A percentile compares a stretch with the other conserved stretches of the same genome.
phyloP scores from a whole-genome alignment of 2,329 filamentous ascomycete genomes.

The Clathrospora elynae region DNA sequence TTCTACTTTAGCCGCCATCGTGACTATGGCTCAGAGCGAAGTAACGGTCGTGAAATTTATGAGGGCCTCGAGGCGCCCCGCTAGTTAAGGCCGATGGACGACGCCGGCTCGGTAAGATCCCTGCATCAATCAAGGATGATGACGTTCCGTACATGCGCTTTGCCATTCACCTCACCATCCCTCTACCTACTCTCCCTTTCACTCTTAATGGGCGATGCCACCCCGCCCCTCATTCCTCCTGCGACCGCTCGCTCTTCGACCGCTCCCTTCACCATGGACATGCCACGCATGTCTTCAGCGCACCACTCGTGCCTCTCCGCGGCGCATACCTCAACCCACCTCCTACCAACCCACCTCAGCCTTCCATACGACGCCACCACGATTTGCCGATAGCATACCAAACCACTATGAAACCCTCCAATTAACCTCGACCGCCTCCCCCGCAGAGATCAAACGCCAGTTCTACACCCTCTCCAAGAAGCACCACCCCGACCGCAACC shows the following conservation, averaged over 20 bases:
- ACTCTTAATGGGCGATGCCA: conserved; percentile 35
- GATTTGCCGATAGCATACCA: conserved; percentile 46
- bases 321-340: conserved; percentile 7
- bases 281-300: conserved; percentile 26
- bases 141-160: conserved; percentile 33
- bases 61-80: conserved; percentile 15
- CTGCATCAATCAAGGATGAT: no score
- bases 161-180: conserved; percentile 14
- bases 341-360: conserved; percentile 7
- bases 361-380: conserved; percentile 55
- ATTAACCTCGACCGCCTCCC: conserved; percentile 70
- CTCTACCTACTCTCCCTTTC: conserved; percentile 4
- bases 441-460: conserved; percentile 82
- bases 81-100: conserved; percentile 16
- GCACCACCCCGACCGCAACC: conserved; percentile 93
- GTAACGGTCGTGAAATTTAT: conserved; percentile 22
- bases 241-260: conserved; percentile 18
- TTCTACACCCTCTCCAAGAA: conserved; percentile 92
- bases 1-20: conserved; percentile 47
- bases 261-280: conserved; percentile 16
- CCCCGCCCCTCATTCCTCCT: conserved; percentile 23
- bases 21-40: conserved; percentile 15
- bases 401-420: conserved; percentile 85
- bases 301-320: conserved; percentile 13
- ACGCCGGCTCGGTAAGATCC: no score